Evolutionary conservation across 2,329 filamentous ascomycete genomes (phyloP).

Genomic region (Chaetomium sp.): DNA sequence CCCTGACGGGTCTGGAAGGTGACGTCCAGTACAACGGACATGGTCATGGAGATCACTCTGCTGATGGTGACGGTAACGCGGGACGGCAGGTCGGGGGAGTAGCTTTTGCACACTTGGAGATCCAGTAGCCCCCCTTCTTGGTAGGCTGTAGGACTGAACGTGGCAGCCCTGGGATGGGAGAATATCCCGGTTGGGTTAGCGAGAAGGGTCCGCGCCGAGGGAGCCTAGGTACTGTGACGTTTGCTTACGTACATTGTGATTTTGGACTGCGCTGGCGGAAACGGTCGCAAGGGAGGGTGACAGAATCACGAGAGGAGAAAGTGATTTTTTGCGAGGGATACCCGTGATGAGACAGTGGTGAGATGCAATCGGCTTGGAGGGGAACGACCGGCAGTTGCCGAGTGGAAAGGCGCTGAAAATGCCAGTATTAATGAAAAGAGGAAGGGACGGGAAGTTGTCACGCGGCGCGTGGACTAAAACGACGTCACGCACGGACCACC

Average conservation of each 20-base stretch:
- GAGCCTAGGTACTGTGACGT: background rate
- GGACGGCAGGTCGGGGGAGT: constrained; percentile 16
- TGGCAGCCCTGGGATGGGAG: constrained; percentile 13
- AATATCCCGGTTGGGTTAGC: constrained; percentile 11
- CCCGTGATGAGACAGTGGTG: constrained; percentile 7
- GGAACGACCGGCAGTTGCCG: constrained; percentile 10
- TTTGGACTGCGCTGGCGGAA: constrained; percentile 8
- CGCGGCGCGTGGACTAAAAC: too few species aligned
- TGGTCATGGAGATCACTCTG: constrained; percentile 18
- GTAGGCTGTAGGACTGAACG: constrained; percentile 10
- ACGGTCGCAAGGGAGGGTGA: too few species aligned
- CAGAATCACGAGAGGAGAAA: constrained; percentile 12
- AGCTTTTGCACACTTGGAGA: constrained; percentile 16
- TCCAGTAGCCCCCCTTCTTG: constrained; percentile 8
- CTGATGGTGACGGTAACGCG: constrained; percentile 18
- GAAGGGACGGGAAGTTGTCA: too few species aligned
- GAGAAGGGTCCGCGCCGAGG: background rate
- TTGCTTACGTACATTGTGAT: constrained; percentile 14
- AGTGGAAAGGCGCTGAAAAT: constrained; percentile 14
- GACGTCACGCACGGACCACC: too few species aligned
- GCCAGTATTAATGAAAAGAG: background rate
- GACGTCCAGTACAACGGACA: constrained; percentile 22
- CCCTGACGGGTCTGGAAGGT: constrained; percentile 14
- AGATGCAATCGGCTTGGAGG: constrained; percentile 11
- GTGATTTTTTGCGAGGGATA: constrained; percentile 13